Conservation (phyloP, 31 red algal genomes). For the Odonthalia washingtoniensis region DNA sequence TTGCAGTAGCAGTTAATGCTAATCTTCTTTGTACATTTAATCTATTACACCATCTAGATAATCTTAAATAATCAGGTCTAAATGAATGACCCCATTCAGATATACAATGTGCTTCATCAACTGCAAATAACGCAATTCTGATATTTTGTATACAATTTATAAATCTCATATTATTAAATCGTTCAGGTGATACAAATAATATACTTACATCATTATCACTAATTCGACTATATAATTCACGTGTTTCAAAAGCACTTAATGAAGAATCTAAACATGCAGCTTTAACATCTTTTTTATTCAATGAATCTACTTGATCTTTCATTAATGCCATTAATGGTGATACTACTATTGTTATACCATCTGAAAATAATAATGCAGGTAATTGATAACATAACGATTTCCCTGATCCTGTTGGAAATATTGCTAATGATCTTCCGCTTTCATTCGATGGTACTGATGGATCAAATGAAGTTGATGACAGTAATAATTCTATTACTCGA, state of each 20-base stretch:
- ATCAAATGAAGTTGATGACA: not conserved
- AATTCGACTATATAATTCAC: slow-evolving; percentile 49
- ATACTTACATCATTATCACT: slow-evolving; percentile 50
- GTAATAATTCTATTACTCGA: slow-evolving; percentile 22
- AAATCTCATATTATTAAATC: slow-evolving; percentile 79
- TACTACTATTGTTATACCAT: slow-evolving; percentile 91
- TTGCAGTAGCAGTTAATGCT: slow-evolving; percentile 96
- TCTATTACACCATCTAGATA: slow-evolving; percentile 63
- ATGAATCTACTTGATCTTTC: slow-evolving; percentile 90
- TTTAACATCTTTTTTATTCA: slow-evolving; percentile 61
- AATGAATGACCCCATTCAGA: slow-evolving; percentile 98
- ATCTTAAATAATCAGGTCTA: slow-evolving; percentile 91
- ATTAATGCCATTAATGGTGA: slow-evolving; percentile 96
- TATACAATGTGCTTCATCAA: slow-evolving; percentile 99
- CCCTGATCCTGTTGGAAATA: slow-evolving; percentile 90
- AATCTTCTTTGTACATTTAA: slow-evolving; percentile 60
- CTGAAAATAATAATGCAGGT: slow-evolving; percentile 73
- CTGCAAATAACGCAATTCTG: slow-evolving; percentile 68
- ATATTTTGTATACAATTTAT: slow-evolving; percentile 47
- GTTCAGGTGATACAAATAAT: slow-evolving; percentile 90
- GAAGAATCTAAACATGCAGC: slow-evolving; percentile 84
- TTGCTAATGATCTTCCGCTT: not conserved
- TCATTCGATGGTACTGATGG: slow-evolving; percentile 18
- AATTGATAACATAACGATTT: slow-evolving; percentile 98
- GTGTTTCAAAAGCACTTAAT: slow-evolving; percentile 54